Conservation (phyloP, 176 grass and related monocot species). For the Chrysopogon serrulatus region DNA sequence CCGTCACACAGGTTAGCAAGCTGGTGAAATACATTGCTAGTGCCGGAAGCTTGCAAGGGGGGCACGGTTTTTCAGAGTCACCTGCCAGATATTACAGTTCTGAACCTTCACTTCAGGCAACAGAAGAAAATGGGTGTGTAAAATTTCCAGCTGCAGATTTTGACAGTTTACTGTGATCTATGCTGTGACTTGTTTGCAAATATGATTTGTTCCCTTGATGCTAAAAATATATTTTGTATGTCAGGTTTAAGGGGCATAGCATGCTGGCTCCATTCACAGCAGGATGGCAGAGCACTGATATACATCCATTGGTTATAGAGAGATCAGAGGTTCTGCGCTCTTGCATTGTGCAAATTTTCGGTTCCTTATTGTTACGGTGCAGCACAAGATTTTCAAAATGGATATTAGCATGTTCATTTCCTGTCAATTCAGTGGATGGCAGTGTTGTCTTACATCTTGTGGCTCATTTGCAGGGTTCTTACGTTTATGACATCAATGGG, state of each 20-base stretch:
- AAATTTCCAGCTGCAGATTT: neutral
- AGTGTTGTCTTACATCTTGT: neutral
- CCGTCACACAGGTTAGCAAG: constrained; percentile 26
- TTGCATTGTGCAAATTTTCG: neutral
- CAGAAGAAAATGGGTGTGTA: constrained; percentile 65
- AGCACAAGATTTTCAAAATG: neutral
- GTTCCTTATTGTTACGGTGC: neutral
- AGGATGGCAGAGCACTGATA: constrained; percentile 86
- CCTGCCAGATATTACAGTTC: constrained; percentile 59
- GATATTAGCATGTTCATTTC: neutral
- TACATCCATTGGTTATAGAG: constrained; percentile 78
- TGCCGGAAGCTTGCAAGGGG: constrained; percentile 20
- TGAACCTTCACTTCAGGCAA: constrained; percentile 44
- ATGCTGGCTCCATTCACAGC: constrained; percentile 99
- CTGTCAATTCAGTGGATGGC: neutral
- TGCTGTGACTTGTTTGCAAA: neutral
- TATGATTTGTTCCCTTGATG: neutral
- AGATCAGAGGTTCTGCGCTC: constrained; percentile 67
- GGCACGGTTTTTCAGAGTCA: constrained; percentile 25
- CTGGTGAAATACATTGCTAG: constrained; percentile 40
- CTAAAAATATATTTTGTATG: neutral
- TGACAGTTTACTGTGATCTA: neutral
- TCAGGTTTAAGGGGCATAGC: constrained; percentile 84
- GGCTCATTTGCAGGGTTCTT: constrained; percentile 55
- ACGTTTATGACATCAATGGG: constrained; percentile 88